A percentile compares a stretch with the other conserved stretches of the same genome.
These are phyloP conservation scores for Lipomyces kockii DNA, from an alignment of 805 yeast species.

Conservation along the genomic window DNA sequence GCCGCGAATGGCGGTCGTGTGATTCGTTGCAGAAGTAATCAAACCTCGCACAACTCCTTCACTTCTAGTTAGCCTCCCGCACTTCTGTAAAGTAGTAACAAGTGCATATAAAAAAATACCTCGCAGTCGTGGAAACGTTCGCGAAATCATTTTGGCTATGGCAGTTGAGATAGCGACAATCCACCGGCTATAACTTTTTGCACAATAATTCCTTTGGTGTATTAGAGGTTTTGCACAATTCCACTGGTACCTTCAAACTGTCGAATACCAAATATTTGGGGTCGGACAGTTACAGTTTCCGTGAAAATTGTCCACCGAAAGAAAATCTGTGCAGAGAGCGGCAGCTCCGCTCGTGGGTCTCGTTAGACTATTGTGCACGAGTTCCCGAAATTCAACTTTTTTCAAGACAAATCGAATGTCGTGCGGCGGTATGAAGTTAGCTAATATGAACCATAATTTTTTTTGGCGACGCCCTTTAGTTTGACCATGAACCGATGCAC, in stretches of 20 bases:
- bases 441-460: no score
- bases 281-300: background rate
- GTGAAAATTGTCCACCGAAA: no score
- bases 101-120: slow-evolving; percentile 3
- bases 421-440: no score
- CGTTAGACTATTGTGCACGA: no score
- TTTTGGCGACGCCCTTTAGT: no score
- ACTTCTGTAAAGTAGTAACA: background rate
- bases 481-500: no score
- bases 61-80: background rate
- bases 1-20: background rate
- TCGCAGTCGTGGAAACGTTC: slow-evolving; percentile 15
- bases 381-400: no score
- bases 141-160: slow-evolving; percentile 13
- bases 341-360: no score
- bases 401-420: no score
- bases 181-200: background rate
- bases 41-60: background rate
- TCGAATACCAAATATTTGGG: background rate
- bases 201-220: no score
- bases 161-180: background rate
- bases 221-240: background rate
- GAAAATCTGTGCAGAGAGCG: no score
- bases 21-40: background rate
- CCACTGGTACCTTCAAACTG: background rate